Evolutionary conservation across 1,139 yeast genomes (phyloP).

Genomic region (Pneumocystis sp.): DNA sequence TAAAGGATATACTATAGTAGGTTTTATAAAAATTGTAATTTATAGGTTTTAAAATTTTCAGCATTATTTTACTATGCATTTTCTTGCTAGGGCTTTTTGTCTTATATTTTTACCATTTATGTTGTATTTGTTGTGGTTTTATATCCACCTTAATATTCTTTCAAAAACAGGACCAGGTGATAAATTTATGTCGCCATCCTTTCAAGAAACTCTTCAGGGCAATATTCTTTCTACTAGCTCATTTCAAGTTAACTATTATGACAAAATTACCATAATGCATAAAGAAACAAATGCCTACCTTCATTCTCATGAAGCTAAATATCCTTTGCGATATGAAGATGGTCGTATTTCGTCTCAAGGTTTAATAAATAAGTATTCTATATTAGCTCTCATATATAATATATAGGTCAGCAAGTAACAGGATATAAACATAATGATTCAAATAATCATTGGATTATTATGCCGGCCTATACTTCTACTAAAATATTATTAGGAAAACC

Average conservation of each 20-base stretch:
- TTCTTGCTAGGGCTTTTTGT: conserved; percentile 57
- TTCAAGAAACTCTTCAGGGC: conserved; percentile 82
- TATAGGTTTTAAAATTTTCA: neutral
- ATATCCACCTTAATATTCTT: conserved; percentile 70
- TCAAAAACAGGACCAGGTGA: conserved; percentile 92
- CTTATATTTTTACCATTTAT: conserved; percentile 68
- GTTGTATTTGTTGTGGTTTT: conserved; percentile 84
- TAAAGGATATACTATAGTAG: conserved; percentile 46
- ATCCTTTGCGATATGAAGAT: conserved; percentile 89
- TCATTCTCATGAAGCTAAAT: conserved; percentile 60
- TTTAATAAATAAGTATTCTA: neutral
- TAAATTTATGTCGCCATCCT: conserved; percentile 77
- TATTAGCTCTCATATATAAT: neutral
- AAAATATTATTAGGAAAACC: conserved; percentile 31
- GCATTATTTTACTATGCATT: conserved; percentile 45
- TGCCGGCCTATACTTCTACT: conserved; percentile 42
- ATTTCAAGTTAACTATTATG: conserved; percentile 58
- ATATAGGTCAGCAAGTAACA: conserved; percentile 60
- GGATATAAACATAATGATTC: conserved; percentile 44
- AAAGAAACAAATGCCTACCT: conserved; percentile 58
- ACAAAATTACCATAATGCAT: conserved; percentile 60
- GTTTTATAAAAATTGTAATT: neutral
- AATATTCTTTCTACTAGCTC: conserved; percentile 62
- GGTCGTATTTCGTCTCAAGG: conserved; percentile 92
- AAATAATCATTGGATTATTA: conserved; percentile 75